A percentile compares a stretch with the other conserved stretches of the same genome.
Conservation (phyloP, 2,329 filamentous ascomycete species). For the Scedosporium minutisporum region DNA sequence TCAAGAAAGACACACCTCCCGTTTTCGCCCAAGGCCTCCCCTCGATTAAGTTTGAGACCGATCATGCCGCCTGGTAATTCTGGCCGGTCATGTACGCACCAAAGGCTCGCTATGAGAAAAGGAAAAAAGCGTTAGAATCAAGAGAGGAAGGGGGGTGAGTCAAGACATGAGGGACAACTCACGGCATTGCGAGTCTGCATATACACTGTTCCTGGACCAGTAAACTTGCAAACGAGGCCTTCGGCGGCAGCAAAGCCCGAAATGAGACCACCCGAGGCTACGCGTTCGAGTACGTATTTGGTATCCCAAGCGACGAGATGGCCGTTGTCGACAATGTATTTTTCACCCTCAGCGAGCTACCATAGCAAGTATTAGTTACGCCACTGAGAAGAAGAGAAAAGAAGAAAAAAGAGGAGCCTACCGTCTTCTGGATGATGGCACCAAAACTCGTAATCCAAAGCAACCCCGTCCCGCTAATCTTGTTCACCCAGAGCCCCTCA, state of each 20-base stretch:
- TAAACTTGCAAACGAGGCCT: constrained; percentile 90
- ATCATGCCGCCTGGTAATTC: constrained; percentile 19
- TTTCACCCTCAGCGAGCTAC: constrained; percentile 58
- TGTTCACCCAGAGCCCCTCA: constrained; percentile 85
- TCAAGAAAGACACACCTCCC: too few species aligned
- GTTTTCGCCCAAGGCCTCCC: not conserved
- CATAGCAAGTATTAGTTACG: too few species aligned
- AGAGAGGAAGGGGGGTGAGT: not conserved
- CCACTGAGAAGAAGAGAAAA: not conserved
- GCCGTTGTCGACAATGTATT: constrained; percentile 87
- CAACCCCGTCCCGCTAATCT: constrained; percentile 69
- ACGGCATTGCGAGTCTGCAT: constrained; percentile 84
- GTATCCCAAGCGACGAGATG: constrained; percentile 96
- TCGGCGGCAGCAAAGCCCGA: constrained; percentile 74
- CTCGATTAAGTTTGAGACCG: not conserved
- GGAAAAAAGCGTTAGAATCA: not conserved
- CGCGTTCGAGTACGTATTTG: constrained; percentile 83
- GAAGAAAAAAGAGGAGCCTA: constrained; percentile 34
- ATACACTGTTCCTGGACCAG: constrained; percentile 81
- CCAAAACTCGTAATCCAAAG: constrained; percentile 90
- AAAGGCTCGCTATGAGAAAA: constrained; percentile 35
- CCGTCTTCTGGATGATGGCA: constrained; percentile 89
- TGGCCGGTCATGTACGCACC: constrained; percentile 42
- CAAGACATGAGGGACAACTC: constrained; percentile 20
- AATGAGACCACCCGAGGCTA: constrained; percentile 86